Percentiles rank a stretch among this genome's conserved stretches.
Evolutionary conservation across 1,284 basidiomycete species (phyloP).

Genomic region (Singerocomus rubriflavus): DNA sequence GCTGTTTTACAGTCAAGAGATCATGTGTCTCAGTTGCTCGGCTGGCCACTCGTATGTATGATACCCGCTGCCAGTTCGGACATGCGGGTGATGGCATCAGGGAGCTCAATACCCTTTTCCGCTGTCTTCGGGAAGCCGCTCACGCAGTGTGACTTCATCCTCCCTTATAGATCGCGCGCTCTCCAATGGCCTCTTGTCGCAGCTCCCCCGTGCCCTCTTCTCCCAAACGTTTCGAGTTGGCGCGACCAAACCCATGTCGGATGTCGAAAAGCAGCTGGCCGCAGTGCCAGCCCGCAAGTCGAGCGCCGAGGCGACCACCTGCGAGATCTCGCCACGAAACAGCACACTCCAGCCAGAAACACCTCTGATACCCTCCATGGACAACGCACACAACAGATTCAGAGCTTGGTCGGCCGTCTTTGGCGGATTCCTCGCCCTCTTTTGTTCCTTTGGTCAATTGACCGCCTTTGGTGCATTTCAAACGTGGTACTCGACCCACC

Average conservation of each 20-base stretch:
- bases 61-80: constrained; percentile 11
- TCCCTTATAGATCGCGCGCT: constrained; percentile 29
- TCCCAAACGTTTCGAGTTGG: constrained; percentile 6
- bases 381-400: constrained; percentile 2
- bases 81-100: constrained; percentile 12
- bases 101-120: constrained; percentile 21
- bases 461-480: constrained; percentile 39
- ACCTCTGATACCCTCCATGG: constrained; percentile 13
- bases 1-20: constrained; percentile 2
- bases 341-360: constrained; percentile 27
- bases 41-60: neutral
- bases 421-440: constrained; percentile 34
- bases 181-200: constrained; percentile 3
- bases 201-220: constrained; percentile 14
- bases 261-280: constrained; percentile 28
- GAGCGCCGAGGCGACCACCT: constrained; percentile 24
- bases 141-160: constrained; percentile 26
- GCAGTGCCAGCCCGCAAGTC: constrained; percentile 18
- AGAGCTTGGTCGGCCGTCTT: constrained; percentile 30
- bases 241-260: constrained; percentile 22
- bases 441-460: constrained; percentile 35
- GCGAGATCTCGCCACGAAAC: constrained; percentile 19
- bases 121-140: constrained; percentile 25
- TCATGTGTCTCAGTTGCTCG: neutral
- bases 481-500: constrained; percentile 41